Evolutionary conservation across 2,329 filamentous ascomycete species (phyloP), one percentile per base, ranked within the genome.

Genomic region (Colletotrichum kahawae): DNA sequence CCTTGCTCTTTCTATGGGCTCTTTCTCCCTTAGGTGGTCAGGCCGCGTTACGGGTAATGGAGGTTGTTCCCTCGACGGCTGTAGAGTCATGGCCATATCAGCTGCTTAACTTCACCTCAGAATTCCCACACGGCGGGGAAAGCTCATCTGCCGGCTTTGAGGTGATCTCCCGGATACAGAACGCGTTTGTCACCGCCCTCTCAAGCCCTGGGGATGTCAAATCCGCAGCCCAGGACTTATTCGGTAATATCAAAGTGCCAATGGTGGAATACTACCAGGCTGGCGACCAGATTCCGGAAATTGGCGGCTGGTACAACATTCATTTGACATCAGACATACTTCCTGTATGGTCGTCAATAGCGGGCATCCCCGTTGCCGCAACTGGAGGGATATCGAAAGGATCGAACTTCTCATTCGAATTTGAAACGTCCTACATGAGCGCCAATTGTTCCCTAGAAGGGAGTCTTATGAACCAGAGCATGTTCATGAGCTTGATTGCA

Each of bases 161-260:
- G 12, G 12, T 59, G 9, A 21, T 70, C 4, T 27, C 60, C 18
- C 12, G 33, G 16, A 63, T 63, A 7, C 43, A 33, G 16, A 48
- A 18, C 8, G 38, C 68, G 10, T 70, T 70, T 14, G 36, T 63
- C 14, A 31, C 59, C 3, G 60, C 68, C 8, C 62, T 71, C 12
- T 71, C 69, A 13, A 59, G 60, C 33, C 69, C 69, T n/a, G 36
- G 36, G 16, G 29, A 27, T 16, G 48, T 70, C 38, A 70, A 70
- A 54, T 33, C 27, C 16, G 43, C 59, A 29, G n/a, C 68, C 3
- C 68, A 27, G n/a, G 68, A 70, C 31, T 10, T 57, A n/a, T 70
- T 70, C 59, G 68, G 68, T 24, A 70, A 70, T 21, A 63, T 65
- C n/a, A 70, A 70, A 36, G 54, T 70, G 3, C 68, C 59, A 12